Evolutionary conservation across 495 filamentous ascomycete species (phyloP), one percentile per base, ranked within the genome.

Genomic region (Penicillium lividum): DNA sequence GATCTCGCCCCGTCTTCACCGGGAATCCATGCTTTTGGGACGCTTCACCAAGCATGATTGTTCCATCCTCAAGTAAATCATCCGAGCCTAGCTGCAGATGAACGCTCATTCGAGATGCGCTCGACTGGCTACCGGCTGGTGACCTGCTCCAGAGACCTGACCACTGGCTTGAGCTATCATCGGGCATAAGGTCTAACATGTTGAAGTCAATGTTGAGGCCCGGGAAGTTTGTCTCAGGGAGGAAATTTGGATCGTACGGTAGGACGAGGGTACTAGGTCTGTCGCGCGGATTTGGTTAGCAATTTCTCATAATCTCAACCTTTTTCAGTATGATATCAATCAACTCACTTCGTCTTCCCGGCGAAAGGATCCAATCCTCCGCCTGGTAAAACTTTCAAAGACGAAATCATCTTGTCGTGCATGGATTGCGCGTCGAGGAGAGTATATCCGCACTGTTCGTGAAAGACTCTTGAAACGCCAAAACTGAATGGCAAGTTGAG

Each of bases 371-470:
- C 90, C 29, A 95, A 70, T 6, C 84, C 84, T 36, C 76, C 74
- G 15, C 79, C 79, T 31, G 75, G 77, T 10, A 86, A 48, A 34
- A 76, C 69, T 54, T 80, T 85, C 57, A 91, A 70, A 68, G 91
- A 80, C 10, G 82, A 60, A 48, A 80, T 74, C 82, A 97, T 90
- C 59, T 83, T 84, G 61, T 82, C 82, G 60, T 92, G 88, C 50
- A 89, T 86, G 54, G 82, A 83, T 69, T 93, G 87, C 5, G 89
- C 86, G 65, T 98, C 94, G 10, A 82, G 76, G 28, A 96, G 83
- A 10, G 94, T 84, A 70, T 96, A 97, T 13, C 83, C 83, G 59
- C 88, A 95, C 74, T 98, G 94, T 64, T 96, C 89, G 25, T 80
- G 82, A 66, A 90, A 95, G 13, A 97, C 92, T 54, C 89, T 82